A percentile compares a stretch with the other conserved stretches of the same genome.
Conservation (phyloP, 2,329 filamentous ascomycete species). For the Pseudocercospora macadamiae region DNA sequence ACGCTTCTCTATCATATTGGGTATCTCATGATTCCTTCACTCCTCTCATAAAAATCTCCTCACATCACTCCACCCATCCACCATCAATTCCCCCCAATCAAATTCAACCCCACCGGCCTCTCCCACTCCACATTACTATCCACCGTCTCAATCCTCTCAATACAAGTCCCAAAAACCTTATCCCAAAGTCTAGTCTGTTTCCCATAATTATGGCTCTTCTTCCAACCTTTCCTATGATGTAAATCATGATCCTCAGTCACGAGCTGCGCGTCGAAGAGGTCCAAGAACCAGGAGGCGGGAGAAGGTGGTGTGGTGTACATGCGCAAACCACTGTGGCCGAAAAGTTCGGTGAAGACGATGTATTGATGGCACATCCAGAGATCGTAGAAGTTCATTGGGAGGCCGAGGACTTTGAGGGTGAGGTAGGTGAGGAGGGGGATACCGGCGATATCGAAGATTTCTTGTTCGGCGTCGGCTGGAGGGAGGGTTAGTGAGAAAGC, state of each 20-base stretch:
- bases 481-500: too few species aligned
- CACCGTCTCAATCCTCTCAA: slow-evolving; percentile 40
- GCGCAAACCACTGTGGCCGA: slow-evolving; percentile 46
- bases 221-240: slow-evolving; percentile 45
- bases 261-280: slow-evolving; percentile 41
- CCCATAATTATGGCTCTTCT: slow-evolving; percentile 44
- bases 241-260: slow-evolving; percentile 49
- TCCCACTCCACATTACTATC: slow-evolving; percentile 23
- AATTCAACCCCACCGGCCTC: too few species aligned
- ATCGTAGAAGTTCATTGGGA: slow-evolving; percentile 53
- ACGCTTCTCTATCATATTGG: too few species aligned
- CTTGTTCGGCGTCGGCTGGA: slow-evolving; percentile 49
- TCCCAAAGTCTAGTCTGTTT: slow-evolving; percentile 44
- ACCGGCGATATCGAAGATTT: slow-evolving; percentile 47
- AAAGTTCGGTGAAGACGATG: slow-evolving; percentile 46
- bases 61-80: too few species aligned
- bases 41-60: too few species aligned
- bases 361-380: slow-evolving; percentile 54
- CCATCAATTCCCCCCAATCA: too few species aligned
- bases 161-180: slow-evolving; percentile 36
- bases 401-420: slow-evolving; percentile 41
- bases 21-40: too few species aligned
- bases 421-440: slow-evolving; percentile 46
- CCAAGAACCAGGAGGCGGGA: slow-evolving; percentile 42
- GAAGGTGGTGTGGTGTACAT: slow-evolving; percentile 42